phyloP scores from a whole-genome alignment of 1,284 basidiomycete species.

The Apiotrichum laibachii region DNA sequence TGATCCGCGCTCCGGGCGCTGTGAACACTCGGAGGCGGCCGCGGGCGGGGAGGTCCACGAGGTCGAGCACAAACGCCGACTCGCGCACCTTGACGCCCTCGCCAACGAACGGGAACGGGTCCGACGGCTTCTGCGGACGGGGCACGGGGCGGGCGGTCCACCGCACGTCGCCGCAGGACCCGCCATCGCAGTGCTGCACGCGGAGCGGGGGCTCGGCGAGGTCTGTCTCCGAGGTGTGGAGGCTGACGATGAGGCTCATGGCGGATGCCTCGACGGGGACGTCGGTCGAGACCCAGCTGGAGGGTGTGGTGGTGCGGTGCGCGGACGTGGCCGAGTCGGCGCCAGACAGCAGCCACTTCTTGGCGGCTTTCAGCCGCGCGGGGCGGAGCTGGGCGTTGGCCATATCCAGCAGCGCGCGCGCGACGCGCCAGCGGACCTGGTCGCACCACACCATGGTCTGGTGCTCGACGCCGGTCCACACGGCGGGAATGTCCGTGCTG shows the following conservation, averaged over 20 bases:
- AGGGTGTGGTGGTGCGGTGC: not conserved
- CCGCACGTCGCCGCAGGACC: not conserved
- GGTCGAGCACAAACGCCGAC: slow-evolving; percentile 21
- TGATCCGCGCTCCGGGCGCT: not conserved
- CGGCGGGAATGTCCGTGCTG: slow-evolving; percentile 78
- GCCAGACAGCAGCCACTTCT: slow-evolving; percentile 13
- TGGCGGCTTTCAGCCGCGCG: slow-evolving; percentile 17
- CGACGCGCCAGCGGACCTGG: slow-evolving; percentile 86
- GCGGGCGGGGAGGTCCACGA: not conserved
- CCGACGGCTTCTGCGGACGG: slow-evolving; percentile 8
- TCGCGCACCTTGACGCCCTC: slow-evolving; percentile 37
- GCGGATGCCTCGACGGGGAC: not conserved
- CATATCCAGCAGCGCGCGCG: slow-evolving; percentile 71
- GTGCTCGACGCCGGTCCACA: slow-evolving; percentile 94
- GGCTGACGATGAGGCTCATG: slow-evolving; percentile 25
- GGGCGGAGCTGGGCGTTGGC: slow-evolving; percentile 37
- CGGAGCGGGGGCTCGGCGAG: not conserved
- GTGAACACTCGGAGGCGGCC: not conserved
- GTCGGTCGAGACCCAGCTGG: no score
- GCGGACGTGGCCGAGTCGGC: not conserved
- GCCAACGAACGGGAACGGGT: slow-evolving; percentile 40
- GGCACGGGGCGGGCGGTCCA: slow-evolving; percentile 15
- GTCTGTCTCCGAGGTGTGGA: not conserved
- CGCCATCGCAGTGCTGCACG: slow-evolving; percentile 9
- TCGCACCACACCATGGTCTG: slow-evolving; percentile 98